Evolutionary conservation across 2,329 filamentous ascomycete species (phyloP), one percentile per base, ranked within the genome.

Genomic region (Didymosphaeria variabile): DNA sequence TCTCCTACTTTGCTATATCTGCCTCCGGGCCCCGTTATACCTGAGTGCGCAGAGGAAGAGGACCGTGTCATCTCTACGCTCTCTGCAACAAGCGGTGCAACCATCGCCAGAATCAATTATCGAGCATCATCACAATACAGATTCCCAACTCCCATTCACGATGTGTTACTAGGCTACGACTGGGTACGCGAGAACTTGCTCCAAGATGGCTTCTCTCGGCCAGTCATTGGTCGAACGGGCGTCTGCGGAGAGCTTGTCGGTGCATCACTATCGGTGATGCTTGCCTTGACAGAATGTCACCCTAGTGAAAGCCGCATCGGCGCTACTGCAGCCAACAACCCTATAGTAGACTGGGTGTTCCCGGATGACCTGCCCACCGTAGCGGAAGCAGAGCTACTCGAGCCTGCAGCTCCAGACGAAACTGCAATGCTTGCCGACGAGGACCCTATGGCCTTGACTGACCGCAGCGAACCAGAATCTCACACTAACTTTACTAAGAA

Each of bases 221-320:
- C 69, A 21, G 63, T 65, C 53, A 64, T 74, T 9, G 73, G 76
- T 32, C 72, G 72, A 17, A 58, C 84, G 5, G 81, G 79, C 19
- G 78, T 84, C 4, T 81, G 79, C 63, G 83, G 83, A 26, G 79
- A 84, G 66, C 76, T 84, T 6, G 53, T 84, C 8, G 83, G 83
- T 9, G 83, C 80, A 49, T 76, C 79, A 17, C 76, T 85, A 7
- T 83, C 83, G 9, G 78, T 80, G 2, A 81, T 81, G 75, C 76
- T 85, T 5, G 82, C 81, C 1, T 64, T 85, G 70, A 85, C 83
- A 10, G 83, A 85, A 69, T 84, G 81, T 61, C 76, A 75, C 19
- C 58, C 72, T 10, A 77, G 78, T n/a, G 67, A 71, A 32, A 75
- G 72, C 29, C 75, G 80, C 12, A 77, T 85, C 32, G 71, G 69